phyloP scores from a whole-genome alignment of 208 protist species.

The Herpetomonas muscarum region DNA sequence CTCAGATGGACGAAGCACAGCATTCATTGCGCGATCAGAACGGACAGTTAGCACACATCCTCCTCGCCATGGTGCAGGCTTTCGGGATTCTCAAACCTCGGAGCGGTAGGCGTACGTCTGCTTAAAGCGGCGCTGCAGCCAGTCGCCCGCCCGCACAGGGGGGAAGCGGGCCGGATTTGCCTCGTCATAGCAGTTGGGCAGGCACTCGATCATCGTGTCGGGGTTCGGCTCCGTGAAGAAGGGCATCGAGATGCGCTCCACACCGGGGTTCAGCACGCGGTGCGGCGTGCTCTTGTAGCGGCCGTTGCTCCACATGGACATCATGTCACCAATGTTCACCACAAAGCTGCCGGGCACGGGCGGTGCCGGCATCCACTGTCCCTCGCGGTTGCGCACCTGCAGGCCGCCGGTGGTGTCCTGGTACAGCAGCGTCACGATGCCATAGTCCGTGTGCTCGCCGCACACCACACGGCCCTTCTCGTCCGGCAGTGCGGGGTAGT shows the following conservation, averaged over 20 bases:
- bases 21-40: not conserved
- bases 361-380: conserved; percentile 64
- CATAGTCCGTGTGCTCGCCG: conserved; percentile 80
- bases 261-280: conserved; percentile 61
- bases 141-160: conserved; percentile 44
- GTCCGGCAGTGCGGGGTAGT: conserved; percentile 55
- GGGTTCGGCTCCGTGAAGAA: conserved; percentile 85
- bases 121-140: conserved; percentile 67
- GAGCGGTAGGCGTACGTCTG: conserved; percentile 64
- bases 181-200: conserved; percentile 57
- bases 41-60: not conserved
- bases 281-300: conserved; percentile 71
- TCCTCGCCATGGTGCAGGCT: too few relatives aligned
- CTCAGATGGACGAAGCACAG: not conserved
- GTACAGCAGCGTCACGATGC: conserved; percentile 76
- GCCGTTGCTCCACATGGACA: conserved; percentile 78
- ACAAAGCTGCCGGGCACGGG: conserved; percentile 60
- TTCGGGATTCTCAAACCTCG: not conserved
- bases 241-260: conserved; percentile 75
- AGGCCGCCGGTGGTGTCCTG: conserved; percentile 56
- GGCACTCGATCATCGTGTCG: conserved; percentile 50
- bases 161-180: conserved; percentile 60
- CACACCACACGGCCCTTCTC: conserved; percentile 44
- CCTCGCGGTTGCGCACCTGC: conserved; percentile 49
- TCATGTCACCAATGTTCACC: conserved; percentile 89